These are phyloP conservation scores for Albatrellus sp. DNA, from an alignment of 1,284 basidiomycete genomes.

Conservation along the genomic window DNA sequence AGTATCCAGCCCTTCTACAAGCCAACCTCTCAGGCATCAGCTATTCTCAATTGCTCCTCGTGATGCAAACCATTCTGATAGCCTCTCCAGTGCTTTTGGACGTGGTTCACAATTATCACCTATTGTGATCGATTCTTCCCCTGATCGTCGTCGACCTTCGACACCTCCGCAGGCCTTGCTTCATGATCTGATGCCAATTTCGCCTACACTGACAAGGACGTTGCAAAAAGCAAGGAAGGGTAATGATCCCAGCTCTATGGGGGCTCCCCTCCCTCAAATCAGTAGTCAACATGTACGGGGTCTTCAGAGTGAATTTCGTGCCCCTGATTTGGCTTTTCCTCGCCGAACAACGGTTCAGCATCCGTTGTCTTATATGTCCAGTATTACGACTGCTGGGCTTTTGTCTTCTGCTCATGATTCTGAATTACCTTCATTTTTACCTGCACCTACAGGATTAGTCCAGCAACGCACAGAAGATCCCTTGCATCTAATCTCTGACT, in stretches of 20 bases:
- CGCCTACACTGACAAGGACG: neutral
- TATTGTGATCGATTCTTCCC: conserved; percentile 27
- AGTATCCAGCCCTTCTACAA: neutral
- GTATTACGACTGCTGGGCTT: no score
- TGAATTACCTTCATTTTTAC: no score
- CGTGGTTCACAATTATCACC: conserved; percentile 24
- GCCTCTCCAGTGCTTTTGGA: conserved; percentile 12
- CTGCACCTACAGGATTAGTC: no score
- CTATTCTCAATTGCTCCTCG: neutral
- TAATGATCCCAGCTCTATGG: neutral
- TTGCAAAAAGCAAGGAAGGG: neutral
- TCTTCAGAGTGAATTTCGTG: neutral
- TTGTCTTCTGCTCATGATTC: no score
- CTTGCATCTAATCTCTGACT: conserved; percentile 8
- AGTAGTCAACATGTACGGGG: conserved; percentile 1
- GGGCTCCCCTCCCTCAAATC: neutral
- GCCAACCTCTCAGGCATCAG: neutral
- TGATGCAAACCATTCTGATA: neutral
- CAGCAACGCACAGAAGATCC: neutral
- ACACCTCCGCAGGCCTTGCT: conserved; percentile 1
- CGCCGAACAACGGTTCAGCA: neutral
- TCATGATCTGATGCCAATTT: neutral
- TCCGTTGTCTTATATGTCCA: no score
- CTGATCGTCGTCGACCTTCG: conserved; percentile 2
- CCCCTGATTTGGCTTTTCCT: neutral